Evolutionary conservation across 345 rosid species (phyloP).

Genomic region (Populus deltoides): DNA sequence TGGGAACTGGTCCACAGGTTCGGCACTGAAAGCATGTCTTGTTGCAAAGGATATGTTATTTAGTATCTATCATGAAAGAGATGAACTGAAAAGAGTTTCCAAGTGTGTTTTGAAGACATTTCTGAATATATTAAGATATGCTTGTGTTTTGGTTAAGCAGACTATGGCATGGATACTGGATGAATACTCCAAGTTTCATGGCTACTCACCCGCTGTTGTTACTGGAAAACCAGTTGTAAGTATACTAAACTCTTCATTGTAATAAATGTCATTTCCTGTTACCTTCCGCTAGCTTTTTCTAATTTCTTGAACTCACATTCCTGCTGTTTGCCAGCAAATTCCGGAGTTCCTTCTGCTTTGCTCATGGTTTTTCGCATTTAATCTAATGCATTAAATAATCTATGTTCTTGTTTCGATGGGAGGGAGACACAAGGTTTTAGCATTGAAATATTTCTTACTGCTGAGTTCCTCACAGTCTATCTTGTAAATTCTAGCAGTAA

Average conservation of each 20-base stretch:
- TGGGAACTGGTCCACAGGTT: constrained; percentile 98
- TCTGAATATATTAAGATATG: neutral
- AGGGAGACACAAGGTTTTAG: neutral
- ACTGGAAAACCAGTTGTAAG: constrained; percentile 92
- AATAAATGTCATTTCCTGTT: neutral
- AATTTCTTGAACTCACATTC: neutral
- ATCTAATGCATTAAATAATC: neutral
- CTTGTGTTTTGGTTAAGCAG: constrained; percentile 37
- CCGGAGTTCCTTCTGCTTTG: neutral
- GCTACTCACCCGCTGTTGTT: constrained; percentile 88
- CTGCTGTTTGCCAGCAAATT: neutral
- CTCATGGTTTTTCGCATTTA: neutral
- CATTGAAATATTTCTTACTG: too few relatives aligned
- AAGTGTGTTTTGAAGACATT: neutral
- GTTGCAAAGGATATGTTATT: neutral
- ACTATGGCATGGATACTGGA: constrained; percentile 99
- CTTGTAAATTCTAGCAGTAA: neutral
- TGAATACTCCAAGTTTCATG: constrained; percentile 92
- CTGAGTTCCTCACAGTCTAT: neutral
- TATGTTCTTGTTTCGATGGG: neutral
- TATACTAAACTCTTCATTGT: neutral
- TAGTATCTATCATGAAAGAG: neutral
- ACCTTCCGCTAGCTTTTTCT: neutral
- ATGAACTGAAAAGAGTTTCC: neutral
- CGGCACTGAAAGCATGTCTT: neutral